phyloP scores from a whole-genome alignment of 345 rosid genomes.

The Iberis pinnata region DNA sequence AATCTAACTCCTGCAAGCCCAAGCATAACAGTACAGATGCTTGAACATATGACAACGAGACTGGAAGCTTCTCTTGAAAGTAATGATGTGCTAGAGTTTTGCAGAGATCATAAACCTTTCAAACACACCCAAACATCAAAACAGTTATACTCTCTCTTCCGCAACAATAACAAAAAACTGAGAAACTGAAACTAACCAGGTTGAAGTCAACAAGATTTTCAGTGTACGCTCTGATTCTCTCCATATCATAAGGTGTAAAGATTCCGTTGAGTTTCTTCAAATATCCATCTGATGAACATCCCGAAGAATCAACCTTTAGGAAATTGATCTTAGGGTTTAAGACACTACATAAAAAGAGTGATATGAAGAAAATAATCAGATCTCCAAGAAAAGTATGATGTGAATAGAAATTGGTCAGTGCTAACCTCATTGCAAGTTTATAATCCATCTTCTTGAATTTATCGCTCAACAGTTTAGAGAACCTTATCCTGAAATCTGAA shows the following conservation, averaged over 20 bases:
- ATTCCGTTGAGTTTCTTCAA: constrained; percentile 43
- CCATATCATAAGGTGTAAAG: constrained; percentile 64
- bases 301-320: constrained; percentile 32
- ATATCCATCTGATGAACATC: constrained; percentile 40
- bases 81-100: constrained; percentile 63
- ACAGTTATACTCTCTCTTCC: no score
- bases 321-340: constrained; percentile 81
- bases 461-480: constrained; percentile 49
- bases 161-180: no score
- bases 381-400: neutral
- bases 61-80: constrained; percentile 77
- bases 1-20: constrained; percentile 71
- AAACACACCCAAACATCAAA: neutral
- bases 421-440: constrained; percentile 93
- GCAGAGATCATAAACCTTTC: constrained; percentile 58
- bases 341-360: constrained; percentile 42
- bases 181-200: constrained; percentile 42
- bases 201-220: constrained; percentile 66
- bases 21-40: constrained; percentile 76
- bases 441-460: constrained; percentile 68
- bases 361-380: constrained; percentile 17
- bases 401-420: constrained; percentile 15
- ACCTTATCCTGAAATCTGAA: constrained; percentile 71
- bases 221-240: constrained; percentile 65
- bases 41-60: constrained; percentile 65